phyloP scores from a whole-genome alignment of 139 green algal genomes.

The Chlamydomonas eustigma region DNA sequence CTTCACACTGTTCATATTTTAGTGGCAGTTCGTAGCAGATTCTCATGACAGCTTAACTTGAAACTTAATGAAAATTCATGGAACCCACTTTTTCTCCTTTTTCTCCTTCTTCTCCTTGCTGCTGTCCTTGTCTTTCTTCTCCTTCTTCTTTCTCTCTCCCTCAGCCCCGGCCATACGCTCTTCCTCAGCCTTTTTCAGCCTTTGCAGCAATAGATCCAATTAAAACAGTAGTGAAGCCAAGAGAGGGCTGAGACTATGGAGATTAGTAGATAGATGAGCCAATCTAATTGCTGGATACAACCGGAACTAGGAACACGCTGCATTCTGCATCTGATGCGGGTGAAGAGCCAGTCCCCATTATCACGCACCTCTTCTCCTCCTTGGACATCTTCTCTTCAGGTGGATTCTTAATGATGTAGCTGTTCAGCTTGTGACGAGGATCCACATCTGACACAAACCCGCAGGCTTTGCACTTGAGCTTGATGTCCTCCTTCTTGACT shows the following conservation, averaged over 20 bases:
- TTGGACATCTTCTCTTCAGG: conserved; percentile 88
- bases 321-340: not conserved
- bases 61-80: not conserved
- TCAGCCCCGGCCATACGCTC: conserved; percentile 70
- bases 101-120: conserved; percentile 56
- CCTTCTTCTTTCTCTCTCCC: conserved; percentile 64
- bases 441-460: conserved; percentile 84
- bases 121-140: conserved; percentile 61
- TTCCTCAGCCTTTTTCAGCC: conserved; percentile 88
- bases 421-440: conserved; percentile 94
- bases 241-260: no score
- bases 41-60: not conserved
- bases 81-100: conserved; percentile 50
- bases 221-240: no score
- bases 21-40: no score
- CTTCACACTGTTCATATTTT: no score
- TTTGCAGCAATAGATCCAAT: no score
- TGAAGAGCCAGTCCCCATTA: not conserved
- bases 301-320: no score
- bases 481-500: conserved; percentile 66
- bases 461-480: conserved; percentile 93
- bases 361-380: conserved; percentile 28
- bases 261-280: no score
- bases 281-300: no score
- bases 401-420: conserved; percentile 98